Conservation (phyloP, 192 early-diverging fungal species). For the Polychytrium aggregatum region DNA sequence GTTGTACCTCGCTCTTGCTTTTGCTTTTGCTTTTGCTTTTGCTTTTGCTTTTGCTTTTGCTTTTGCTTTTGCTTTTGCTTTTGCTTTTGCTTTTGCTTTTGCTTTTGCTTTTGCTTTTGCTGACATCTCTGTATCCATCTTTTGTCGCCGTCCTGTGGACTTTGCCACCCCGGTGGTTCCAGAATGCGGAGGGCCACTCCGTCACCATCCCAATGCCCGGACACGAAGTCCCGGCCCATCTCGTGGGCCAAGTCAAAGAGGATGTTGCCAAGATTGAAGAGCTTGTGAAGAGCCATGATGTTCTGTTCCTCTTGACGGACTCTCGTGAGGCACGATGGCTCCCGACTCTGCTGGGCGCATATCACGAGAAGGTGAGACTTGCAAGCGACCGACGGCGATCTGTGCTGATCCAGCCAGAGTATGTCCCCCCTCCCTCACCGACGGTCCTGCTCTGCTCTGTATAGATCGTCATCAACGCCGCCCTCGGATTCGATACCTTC, state of each 20-base stretch:
- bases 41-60: too few relatives aligned
- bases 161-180: neutral
- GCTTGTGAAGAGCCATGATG: slow-evolving; percentile 71
- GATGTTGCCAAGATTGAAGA: slow-evolving; percentile 42
- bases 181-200: slow-evolving; percentile 56
- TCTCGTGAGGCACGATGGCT: slow-evolving; percentile 94
- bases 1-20: too few relatives aligned
- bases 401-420: too few relatives aligned
- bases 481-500: slow-evolving; percentile 92
- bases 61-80: too few relatives aligned
- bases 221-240: slow-evolving; percentile 42
- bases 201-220: slow-evolving; percentile 95
- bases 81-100: too few relatives aligned
- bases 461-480: slow-evolving; percentile 81
- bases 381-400: neutral
- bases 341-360: slow-evolving; percentile 72
- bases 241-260: slow-evolving; percentile 7
- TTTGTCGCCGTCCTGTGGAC: neutral
- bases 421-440: too few relatives aligned
- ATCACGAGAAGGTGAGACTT: slow-evolving; percentile 44
- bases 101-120: slow-evolving; percentile 1
- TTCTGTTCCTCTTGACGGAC: slow-evolving; percentile 85
- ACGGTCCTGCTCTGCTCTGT: too few relatives aligned
- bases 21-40: too few relatives aligned
- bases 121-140: neutral